These are phyloP conservation scores for Malbranchea cinnamomea DNA, from an alignment of 2,329 filamentous ascomycete species.

Conservation along the genomic window DNA sequence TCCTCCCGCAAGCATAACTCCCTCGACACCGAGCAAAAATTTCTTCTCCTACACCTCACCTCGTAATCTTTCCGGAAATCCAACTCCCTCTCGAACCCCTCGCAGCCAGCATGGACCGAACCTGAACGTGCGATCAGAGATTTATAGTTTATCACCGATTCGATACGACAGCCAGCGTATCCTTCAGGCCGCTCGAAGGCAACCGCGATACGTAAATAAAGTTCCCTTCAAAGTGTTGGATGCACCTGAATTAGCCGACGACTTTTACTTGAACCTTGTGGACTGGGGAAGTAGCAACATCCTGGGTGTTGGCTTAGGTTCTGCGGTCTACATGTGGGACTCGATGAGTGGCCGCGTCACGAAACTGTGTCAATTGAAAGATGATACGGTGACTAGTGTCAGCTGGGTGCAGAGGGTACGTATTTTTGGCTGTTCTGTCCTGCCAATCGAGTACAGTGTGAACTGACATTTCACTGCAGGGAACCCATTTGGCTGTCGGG, in stretches of 20 bases:
- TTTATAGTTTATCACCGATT: constrained; percentile 91
- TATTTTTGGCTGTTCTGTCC: constrained; percentile 2
- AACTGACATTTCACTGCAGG: constrained; percentile 28
- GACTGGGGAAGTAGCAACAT: constrained; percentile 97
- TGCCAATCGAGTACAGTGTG: constrained; percentile 5
- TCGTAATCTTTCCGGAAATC: constrained; percentile 59
- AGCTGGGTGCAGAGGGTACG: constrained; percentile 84
- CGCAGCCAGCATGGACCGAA: constrained; percentile 79
- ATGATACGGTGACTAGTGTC: constrained; percentile 91
- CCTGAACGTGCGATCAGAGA: constrained; percentile 74
- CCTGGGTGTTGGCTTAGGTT: constrained; percentile 79
- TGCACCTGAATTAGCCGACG: constrained; percentile 87
- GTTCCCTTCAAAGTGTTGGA: constrained; percentile 97
- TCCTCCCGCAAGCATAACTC: constrained; percentile 62
- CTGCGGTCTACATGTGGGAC: constrained; percentile 98
- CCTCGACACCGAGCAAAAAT: constrained; percentile 94
- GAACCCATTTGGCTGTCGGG: constrained; percentile 87
- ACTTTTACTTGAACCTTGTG: constrained; percentile 94
- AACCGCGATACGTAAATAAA: constrained; percentile 81
- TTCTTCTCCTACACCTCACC: constrained; percentile 84
- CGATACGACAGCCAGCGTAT: constrained; percentile 87
- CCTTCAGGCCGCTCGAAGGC: constrained; percentile 75
- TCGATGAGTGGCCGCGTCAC: constrained; percentile 80
- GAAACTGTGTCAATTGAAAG: constrained; percentile 80
- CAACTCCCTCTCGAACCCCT: constrained; percentile 77